Percentiles rank a stretch among this genome's conserved stretches.
Conservation (phyloP, 148 eudicot species). For the Silene uniflora region DNA sequence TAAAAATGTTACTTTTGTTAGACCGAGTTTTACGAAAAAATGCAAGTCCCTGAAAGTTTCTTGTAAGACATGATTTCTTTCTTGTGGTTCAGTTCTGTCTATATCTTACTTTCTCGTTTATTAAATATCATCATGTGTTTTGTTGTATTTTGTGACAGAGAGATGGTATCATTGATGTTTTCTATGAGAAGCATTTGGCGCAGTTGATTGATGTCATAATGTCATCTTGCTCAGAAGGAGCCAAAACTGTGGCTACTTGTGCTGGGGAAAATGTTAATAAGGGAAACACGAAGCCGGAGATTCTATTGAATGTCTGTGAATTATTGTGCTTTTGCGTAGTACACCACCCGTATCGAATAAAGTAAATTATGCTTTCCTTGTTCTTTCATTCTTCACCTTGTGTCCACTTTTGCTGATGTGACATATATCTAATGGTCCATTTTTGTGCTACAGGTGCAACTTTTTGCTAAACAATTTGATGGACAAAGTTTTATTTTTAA, state of each 20-base stretch:
- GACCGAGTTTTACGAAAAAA: conserved; percentile 19
- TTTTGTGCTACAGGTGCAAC: conserved; percentile 58
- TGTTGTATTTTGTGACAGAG: conserved; percentile 48
- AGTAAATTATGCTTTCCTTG: conserved; percentile 39
- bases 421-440: conserved; percentile 3
- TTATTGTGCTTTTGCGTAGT: conserved; percentile 82
- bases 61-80: conserved; percentile 21
- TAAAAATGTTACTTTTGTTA: conserved; percentile 12
- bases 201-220: conserved; percentile 79
- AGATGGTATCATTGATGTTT: conserved; percentile 72
- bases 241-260: conserved; percentile 32
- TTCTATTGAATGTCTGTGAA: conserved; percentile 76
- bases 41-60: conserved; percentile 23
- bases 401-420: conserved; percentile 9
- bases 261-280: conserved; percentile 32
- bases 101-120: neutral
- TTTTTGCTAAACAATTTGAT: conserved; percentile 69
- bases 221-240: conserved; percentile 53
- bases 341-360: conserved; percentile 87
- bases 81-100: conserved; percentile 6
- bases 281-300: conserved; percentile 65
- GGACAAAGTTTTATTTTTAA: conserved; percentile 73
- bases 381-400: neutral
- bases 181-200: conserved; percentile 87
- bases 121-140: conserved; percentile 1